Evolutionary conservation across 176 grass and related monocot genomes (phyloP).

Genomic region (Juncus effusus): DNA sequence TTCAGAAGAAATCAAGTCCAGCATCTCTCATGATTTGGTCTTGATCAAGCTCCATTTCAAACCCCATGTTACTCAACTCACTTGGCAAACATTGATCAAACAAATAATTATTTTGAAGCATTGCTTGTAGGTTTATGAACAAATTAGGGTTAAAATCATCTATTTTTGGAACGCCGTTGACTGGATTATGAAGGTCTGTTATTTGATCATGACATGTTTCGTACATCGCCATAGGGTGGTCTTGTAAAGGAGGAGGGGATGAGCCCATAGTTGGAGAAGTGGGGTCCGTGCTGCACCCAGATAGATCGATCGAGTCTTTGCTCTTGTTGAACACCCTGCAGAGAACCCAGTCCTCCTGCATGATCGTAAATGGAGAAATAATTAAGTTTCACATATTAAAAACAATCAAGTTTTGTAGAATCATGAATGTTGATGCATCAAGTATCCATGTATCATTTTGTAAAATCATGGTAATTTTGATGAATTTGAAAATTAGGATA

Average conservation of each 20-base stretch:
- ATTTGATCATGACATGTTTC: slow-evolving; percentile 1
- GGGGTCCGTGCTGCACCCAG: neutral
- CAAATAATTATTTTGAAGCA: slow-evolving; percentile 30
- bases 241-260: slow-evolving; percentile 24
- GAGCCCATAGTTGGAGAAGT: neutral
- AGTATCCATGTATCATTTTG: neutral
- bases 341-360: slow-evolving; percentile 72
- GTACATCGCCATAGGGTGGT: slow-evolving; percentile 15
- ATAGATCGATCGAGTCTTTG: slow-evolving; percentile 20
- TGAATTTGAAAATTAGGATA: no score
- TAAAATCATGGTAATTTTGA: no score
- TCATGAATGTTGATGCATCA: neutral
- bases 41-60: slow-evolving; percentile 23
- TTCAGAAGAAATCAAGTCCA: slow-evolving; percentile 16
- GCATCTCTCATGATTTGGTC: slow-evolving; percentile 22
- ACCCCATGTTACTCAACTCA: neutral
- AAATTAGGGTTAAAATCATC: slow-evolving; percentile 18
- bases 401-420: neutral
- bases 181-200: neutral
- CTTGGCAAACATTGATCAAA: slow-evolving; percentile 10
- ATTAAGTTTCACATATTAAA: neutral
- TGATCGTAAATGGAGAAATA: neutral
- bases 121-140: slow-evolving; percentile 22
- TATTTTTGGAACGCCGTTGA: neutral
- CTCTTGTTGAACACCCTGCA: slow-evolving; percentile 64